Percentiles rank a stretch among this genome's conserved stretches.
Conservation (phyloP, 805 yeast genomes). For the Nakazawaea populi region DNA sequence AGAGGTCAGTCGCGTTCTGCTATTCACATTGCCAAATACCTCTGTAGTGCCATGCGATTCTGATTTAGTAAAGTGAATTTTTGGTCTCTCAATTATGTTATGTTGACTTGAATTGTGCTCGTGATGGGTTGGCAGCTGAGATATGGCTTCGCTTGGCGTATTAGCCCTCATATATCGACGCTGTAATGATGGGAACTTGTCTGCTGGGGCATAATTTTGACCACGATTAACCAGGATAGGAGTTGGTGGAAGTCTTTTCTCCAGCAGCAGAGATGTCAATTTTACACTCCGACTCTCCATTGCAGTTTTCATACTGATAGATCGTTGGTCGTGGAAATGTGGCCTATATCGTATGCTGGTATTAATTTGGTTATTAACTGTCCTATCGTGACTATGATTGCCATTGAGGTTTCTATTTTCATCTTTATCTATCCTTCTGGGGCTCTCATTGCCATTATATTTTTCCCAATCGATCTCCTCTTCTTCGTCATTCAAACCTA, state of each 20-base stretch:
- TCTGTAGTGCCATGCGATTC: neutral
- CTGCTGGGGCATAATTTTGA: slow-evolving; percentile 20
- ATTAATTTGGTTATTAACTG: no score
- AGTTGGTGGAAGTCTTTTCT: neutral
- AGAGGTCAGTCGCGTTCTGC: neutral
- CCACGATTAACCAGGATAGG: neutral
- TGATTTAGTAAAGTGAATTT: neutral
- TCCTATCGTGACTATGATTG: slow-evolving; percentile 2
- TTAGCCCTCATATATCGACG: slow-evolving; percentile 17
- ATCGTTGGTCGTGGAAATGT: neutral
- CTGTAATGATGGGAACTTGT: slow-evolving; percentile 24
- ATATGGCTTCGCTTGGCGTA: slow-evolving; percentile 1
- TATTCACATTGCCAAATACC: neutral
- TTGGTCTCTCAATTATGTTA: neutral
- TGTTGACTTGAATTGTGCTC: neutral
- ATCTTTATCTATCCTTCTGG: neutral
- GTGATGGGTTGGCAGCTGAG: neutral
- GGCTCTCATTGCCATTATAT: neutral
- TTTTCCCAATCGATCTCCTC: slow-evolving; percentile 8
- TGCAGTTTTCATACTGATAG: neutral
- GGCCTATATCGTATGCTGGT: neutral
- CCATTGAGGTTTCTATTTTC: slow-evolving; percentile 11
- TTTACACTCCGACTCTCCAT: neutral
- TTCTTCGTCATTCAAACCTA: slow-evolving; percentile 26
- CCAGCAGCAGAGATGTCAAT: neutral